These are phyloP conservation scores for Phytophthora fragariae DNA, from an alignment of 352 stramenopile genomes.

Conservation along the genomic window DNA sequence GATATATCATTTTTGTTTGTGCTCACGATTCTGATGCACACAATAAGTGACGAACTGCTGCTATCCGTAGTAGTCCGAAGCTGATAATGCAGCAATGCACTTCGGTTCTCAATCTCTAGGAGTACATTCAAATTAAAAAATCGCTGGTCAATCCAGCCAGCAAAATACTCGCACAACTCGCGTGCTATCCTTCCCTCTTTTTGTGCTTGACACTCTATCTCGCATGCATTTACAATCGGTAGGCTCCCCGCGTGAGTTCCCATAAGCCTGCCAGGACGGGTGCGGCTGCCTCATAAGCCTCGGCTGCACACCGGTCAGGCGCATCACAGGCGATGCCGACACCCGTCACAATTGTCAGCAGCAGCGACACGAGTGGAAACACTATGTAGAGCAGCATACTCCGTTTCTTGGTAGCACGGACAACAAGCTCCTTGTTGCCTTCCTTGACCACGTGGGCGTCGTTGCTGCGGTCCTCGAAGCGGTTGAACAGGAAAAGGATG, in stretches of 20 bases:
- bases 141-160: conserved; percentile 27
- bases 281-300: conserved; percentile 42
- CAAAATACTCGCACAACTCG: conserved; percentile 35
- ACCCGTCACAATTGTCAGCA: conserved; percentile 65
- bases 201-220: conserved; percentile 32
- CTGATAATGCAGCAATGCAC: background rate
- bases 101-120: conserved; percentile 16
- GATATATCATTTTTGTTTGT: background rate
- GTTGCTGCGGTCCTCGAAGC: conserved; percentile 33
- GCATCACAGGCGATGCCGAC: conserved; percentile 81
- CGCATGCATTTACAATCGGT: conserved; percentile 53
- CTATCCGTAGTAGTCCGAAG: too few species aligned
- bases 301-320: conserved; percentile 62
- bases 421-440: conserved; percentile 24
- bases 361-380: conserved; percentile 71
- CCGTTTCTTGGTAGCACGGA: conserved; percentile 42
- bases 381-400: conserved; percentile 58
- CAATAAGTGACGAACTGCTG: too few species aligned
- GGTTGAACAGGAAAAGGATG: conserved; percentile 65
- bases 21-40: background rate
- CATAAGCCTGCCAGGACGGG: conserved; percentile 46
- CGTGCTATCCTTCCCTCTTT: conserved; percentile 10
- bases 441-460: conserved; percentile 25
- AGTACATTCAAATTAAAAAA: conserved; percentile 38
- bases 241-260: conserved; percentile 51